Percentiles rank a stretch among this genome's conserved stretches.
Evolutionary conservation across 1,284 basidiomycete genomes (phyloP).

Genomic region (Ceratobasidium sp.): DNA sequence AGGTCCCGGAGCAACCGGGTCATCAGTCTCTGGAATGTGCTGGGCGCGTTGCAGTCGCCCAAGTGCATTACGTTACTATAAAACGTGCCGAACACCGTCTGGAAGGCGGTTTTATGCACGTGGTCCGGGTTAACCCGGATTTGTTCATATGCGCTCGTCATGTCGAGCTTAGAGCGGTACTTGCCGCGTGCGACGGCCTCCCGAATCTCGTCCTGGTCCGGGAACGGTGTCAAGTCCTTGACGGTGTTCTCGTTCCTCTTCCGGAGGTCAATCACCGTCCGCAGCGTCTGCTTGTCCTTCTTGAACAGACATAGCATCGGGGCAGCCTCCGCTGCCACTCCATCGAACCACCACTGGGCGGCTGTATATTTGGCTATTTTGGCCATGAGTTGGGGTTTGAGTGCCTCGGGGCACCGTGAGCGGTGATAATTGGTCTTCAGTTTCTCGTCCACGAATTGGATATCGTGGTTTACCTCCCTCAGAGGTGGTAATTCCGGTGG

Average conservation of each 20-base stretch:
- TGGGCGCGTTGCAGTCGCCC: constrained; percentile 54
- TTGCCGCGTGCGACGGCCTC: constrained; percentile 51
- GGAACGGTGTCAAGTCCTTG: constrained; percentile 58
- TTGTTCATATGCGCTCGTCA: constrained; percentile 58
- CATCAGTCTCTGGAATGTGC: constrained; percentile 55
- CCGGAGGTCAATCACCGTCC: constrained; percentile 59
- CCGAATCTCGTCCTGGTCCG: constrained; percentile 56
- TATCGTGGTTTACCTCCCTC: constrained; percentile 39
- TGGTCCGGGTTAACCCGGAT: constrained; percentile 56
- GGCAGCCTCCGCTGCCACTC: constrained; percentile 53
- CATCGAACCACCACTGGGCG: constrained; percentile 55
- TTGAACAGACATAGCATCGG: constrained; percentile 59
- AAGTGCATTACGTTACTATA: constrained; percentile 56
- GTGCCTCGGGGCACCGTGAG: constrained; percentile 27
- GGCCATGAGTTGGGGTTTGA: constrained; percentile 42
- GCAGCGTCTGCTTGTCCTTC: constrained; percentile 49
- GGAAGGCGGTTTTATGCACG: constrained; percentile 51
- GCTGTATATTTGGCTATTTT: constrained; percentile 51
- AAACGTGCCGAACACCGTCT: constrained; percentile 58
- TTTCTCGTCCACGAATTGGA: constrained; percentile 37
- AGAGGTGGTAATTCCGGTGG: constrained; percentile 18
- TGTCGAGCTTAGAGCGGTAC: constrained; percentile 55
- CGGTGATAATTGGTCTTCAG: neutral
- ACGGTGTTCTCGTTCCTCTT: constrained; percentile 59
- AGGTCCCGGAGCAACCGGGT: constrained; percentile 54